phyloP scores from a whole-genome alignment of 345 rosid species.

The Leavenworthia alabamica region DNA sequence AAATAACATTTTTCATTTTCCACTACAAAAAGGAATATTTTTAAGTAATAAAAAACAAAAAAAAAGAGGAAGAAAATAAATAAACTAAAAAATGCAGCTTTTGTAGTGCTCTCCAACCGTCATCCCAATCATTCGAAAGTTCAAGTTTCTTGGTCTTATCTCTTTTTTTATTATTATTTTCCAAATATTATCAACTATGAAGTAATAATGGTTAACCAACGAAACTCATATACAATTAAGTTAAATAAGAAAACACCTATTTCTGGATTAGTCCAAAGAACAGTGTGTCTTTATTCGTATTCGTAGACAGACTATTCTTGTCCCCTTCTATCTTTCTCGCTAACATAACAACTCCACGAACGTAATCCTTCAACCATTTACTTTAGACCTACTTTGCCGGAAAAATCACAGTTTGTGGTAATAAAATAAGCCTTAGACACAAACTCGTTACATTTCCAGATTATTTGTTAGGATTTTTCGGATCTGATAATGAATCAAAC shows the following conservation, averaged over 20 bases:
- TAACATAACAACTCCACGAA: not conserved
- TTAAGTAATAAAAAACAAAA: no score
- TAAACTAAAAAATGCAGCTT: slow-evolving; percentile 13
- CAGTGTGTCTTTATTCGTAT: not conserved
- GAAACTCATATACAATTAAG: not conserved
- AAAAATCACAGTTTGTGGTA: not conserved
- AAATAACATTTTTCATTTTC: no score
- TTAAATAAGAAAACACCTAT: not conserved
- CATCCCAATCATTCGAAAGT: slow-evolving; percentile 15
- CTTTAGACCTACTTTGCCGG: not conserved
- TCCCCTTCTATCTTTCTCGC: not conserved
- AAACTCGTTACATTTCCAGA: not conserved
- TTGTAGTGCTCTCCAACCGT: slow-evolving; percentile 21
- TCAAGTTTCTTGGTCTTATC: slow-evolving; percentile 4
- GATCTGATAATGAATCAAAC: no score
- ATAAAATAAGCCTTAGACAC: not conserved
- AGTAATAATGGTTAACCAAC: not conserved
- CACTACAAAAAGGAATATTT: no score
- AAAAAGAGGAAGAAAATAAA: not conserved
- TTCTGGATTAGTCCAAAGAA: slow-evolving; percentile 1
- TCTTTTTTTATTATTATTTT: not conserved
- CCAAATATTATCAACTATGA: not conserved
- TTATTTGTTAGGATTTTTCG: no score
- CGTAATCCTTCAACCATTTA: not conserved
- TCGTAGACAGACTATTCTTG: not conserved